Base-by-base conservation (phyloP, 2,329 filamentous ascomycete species). In the Arthroderma uncinatum region DNA sequence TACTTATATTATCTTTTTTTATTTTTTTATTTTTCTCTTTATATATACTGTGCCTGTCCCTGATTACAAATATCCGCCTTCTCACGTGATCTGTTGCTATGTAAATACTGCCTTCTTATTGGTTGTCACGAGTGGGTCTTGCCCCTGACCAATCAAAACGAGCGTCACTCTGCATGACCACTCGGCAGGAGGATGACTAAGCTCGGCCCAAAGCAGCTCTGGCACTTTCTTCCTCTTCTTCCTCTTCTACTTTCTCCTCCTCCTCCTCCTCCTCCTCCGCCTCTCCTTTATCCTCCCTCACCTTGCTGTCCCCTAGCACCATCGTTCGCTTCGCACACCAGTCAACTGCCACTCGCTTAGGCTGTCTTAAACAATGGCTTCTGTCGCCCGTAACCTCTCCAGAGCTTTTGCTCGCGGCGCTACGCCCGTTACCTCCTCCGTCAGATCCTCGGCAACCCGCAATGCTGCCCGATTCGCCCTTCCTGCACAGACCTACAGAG, bases 401-500 rank as follows among this genome's bases (percentile, higher is more conserved):
- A 70, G 73, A 61, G 73, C 71, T 47, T 66, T 76, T 62, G 64
- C 73, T 58, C 73, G 73, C 54, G 60, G 62, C 65, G 70, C 71
- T 4, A 67, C 68, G 58, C 68, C 70, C 39, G 64, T 63, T 23
- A 63, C 28, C 28, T 30, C 68, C 56, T 67, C 60, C 25, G 55
- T 72, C 64, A 69, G 70, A 62, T 66, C 71, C 71, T 72, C 74
- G 57, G 65, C 72, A 53, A 52, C 57, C 37, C 59, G 62, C 55
- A 78, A 78, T 69, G 82, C 86, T 72, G 71, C 76, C 55, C 78
- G 79, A 63, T 84, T 83, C 74, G 76, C 76, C 55, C 72, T 74
- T 59, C 68, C 72, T 42, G 82, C 85, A 64, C 81, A 86, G 66
- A 79, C 82, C 64, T 84, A 90, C 78, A 86, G 86, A 72, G 82